Evolutionary conservation across 805 yeast species (phyloP).

Genomic region (Yamadazyma kitorensis): DNA sequence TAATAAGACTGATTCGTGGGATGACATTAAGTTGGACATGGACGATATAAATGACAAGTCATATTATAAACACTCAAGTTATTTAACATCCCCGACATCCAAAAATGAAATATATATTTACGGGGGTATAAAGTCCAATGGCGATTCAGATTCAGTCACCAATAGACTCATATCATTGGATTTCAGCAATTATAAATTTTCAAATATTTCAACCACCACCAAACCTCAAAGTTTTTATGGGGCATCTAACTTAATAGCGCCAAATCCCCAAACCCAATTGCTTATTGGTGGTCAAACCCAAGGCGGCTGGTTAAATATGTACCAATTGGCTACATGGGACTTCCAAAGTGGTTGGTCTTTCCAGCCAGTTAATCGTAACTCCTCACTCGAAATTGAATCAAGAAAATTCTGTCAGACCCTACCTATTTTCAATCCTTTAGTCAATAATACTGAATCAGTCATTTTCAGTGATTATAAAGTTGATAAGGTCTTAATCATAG

Average conservation of each 20-base stretch:
- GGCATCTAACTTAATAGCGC: constrained; percentile 44
- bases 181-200: constrained; percentile 26
- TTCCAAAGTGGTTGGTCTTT: constrained; percentile 68
- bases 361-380: constrained; percentile 22
- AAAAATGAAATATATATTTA: constrained; percentile 46
- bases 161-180: constrained; percentile 46
- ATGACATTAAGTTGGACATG: constrained; percentile 15
- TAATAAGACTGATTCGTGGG: constrained; percentile 6
- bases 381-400: constrained; percentile 43
- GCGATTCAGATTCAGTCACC: constrained; percentile 24
- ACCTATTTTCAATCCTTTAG: constrained; percentile 46
- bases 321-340: constrained; percentile 73
- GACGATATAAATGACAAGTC: constrained; percentile 24
- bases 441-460: constrained; percentile 18
- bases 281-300: constrained; percentile 65
- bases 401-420: constrained; percentile 51
- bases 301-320: constrained; percentile 68
- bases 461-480: constrained; percentile 32
- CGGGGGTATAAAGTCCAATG: constrained; percentile 44
- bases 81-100: constrained; percentile 38
- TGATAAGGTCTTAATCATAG: constrained; percentile 50
- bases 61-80: constrained; percentile 35
- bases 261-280: constrained; percentile 45
- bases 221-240: constrained; percentile 57
- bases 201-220: constrained; percentile 46